Percentiles rank a stretch among this genome's conserved stretches.
phyloP scores from a whole-genome alignment of 2,329 filamentous ascomycete genomes.

The Keithomyces neogunnii region DNA sequence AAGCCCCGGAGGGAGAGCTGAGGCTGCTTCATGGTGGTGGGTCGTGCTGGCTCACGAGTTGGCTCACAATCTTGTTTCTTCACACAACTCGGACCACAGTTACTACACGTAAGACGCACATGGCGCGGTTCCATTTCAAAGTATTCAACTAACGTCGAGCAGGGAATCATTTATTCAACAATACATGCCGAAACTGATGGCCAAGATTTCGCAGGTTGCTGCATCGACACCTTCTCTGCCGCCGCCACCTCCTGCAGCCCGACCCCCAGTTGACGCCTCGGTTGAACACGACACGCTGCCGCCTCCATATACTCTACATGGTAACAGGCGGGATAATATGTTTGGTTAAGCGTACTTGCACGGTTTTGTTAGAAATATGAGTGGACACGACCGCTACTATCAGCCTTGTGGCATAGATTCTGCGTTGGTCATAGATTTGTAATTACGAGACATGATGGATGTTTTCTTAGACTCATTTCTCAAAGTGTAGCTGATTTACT shows the following conservation, averaged over 20 bases:
- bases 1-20: slow-evolving; percentile 40
- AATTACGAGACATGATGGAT: not conserved
- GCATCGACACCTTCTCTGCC: slow-evolving; percentile 1
- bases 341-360: slow-evolving; percentile 7
- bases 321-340: slow-evolving; percentile 7
- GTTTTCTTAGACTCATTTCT: not conserved
- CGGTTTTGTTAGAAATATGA: not conserved
- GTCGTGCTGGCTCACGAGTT: slow-evolving; percentile 93
- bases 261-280: slow-evolving; percentile 5
- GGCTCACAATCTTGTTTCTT: slow-evolving; percentile 80
- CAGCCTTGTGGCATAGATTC: not conserved
- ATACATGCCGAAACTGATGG: slow-evolving; percentile 65
- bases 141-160: slow-evolving; percentile 2
- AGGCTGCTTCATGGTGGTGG: slow-evolving; percentile 83
- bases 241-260: slow-evolving; percentile 3
- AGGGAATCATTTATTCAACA: slow-evolving; percentile 70
- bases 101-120: slow-evolving; percentile 60
- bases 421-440: not conserved
- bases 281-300: slow-evolving; percentile 11
- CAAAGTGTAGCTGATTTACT: too few relatives aligned
- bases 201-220: slow-evolving; percentile 34
- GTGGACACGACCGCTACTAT: not conserved
- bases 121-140: not conserved
- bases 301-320: slow-evolving; percentile 12
- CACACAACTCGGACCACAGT: slow-evolving; percentile 71